Base-by-base conservation (phyloP, 192 early-diverging fungal species). In the Jimgerdemannia lactiflua region DNA sequence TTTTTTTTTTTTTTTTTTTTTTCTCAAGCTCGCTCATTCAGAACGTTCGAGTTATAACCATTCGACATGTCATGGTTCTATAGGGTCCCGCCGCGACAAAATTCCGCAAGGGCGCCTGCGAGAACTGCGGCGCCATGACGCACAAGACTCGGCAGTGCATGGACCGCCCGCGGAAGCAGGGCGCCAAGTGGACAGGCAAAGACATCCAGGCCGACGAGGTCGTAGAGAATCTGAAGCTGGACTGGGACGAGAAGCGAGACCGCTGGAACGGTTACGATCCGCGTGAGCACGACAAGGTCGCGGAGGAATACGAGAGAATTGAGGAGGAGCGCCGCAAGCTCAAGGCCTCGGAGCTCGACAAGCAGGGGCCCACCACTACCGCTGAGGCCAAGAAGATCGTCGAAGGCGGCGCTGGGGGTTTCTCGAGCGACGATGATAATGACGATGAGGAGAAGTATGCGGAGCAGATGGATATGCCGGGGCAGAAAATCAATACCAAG, bases 181-280 rank as follows among this genome's bases (percentile, higher is more conserved):
- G 94, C n/a, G 98, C 98, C 0, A 92, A 91, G 82, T 97, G 91
- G 91, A 94, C 92, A 3, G 92, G 92, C 69, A 85, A 91, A 75
- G 88, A 94, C 71, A 91, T 97, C 70, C 78, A 83, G 78, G 86
- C 97, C 4, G 96, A 99, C 80, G 98, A 99, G 80, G 85, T 91
- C 10, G 80, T 98, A 7, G 86, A 89, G 76, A 83, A 89, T 18
- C 83, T 97, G 11, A 83, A 91, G 39, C 86, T 97, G 68, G 86
- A 89, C 29, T 99, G 94, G 83, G 98, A 99, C 73, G 96, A 94
- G 20, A 99, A 99, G 81, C 88, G 97, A 54, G 98, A 99, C 85
- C 89, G 95, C 18, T 99, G 97, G 96, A 99, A 99, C 74, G 98
- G 97, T 20, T 99, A 99, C 80, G 95, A 99, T 79, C 88, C 97